These are phyloP conservation scores for Sporisorium exsertum DNA, from an alignment of 1,284 basidiomycete genomes.

Conservation along the genomic window DNA sequence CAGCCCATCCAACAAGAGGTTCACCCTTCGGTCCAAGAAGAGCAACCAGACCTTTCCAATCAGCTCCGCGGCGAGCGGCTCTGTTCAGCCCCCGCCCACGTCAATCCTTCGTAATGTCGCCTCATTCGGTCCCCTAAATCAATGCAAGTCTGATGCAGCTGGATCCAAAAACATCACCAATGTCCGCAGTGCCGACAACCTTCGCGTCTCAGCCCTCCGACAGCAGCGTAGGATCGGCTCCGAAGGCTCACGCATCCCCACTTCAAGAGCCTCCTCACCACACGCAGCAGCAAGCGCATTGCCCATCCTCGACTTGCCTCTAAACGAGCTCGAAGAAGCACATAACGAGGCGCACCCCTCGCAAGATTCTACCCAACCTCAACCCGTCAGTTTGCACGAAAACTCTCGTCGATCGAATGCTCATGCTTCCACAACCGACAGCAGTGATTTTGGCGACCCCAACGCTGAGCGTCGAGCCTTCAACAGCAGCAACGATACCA, in stretches of 20 bases:
- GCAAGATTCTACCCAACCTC: background rate
- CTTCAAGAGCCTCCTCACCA: slow-evolving; percentile 6
- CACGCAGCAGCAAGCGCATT: background rate
- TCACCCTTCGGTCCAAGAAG: slow-evolving; percentile 18
- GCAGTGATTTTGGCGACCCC: background rate
- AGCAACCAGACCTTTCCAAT: slow-evolving; percentile 32
- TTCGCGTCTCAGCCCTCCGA: slow-evolving; percentile 28
- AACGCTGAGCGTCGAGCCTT: slow-evolving; percentile 8
- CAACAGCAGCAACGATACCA: slow-evolving; percentile 37
- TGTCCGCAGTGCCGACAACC: slow-evolving; percentile 39
- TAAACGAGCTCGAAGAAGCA: slow-evolving; percentile 38
- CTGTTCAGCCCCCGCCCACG: slow-evolving; percentile 18
- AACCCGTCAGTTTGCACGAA: background rate
- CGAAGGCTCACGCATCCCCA: slow-evolving; percentile 16
- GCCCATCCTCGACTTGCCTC: slow-evolving; percentile 38
- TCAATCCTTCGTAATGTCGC: slow-evolving; percentile 17
- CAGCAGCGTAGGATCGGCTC: slow-evolving; percentile 36
- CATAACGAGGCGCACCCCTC: slow-evolving; percentile 1
- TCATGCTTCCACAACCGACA: background rate
- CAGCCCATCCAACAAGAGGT: slow-evolving; percentile 26
- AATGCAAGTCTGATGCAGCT: background rate
- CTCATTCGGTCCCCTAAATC: background rate
- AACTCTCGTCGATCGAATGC: background rate
- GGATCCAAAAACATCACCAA: slow-evolving; percentile 9
- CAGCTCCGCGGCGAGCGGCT: background rate